Conservation (phyloP, 2,329 filamentous ascomycete genomes). For the Xylaria sp. region DNA sequence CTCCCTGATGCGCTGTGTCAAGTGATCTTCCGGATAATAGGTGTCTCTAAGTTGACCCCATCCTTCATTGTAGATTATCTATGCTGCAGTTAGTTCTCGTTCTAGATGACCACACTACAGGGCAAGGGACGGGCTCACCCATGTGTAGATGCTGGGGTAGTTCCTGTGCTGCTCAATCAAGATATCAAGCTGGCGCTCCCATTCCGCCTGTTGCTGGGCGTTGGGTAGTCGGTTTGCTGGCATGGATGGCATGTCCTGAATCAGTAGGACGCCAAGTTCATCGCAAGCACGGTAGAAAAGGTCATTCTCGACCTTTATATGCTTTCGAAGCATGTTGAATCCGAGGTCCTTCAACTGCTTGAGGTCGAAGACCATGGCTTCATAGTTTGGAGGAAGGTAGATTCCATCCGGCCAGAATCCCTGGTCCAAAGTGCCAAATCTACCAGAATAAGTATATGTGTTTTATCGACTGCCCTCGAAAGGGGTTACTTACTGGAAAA, state of each 20-base stretch:
- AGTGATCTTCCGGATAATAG: constrained; percentile 59
- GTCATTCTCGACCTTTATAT: constrained; percentile 57
- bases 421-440: constrained; percentile 71
- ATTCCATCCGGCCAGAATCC: constrained; percentile 75
- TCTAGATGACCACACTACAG: background rate
- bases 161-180: constrained; percentile 67
- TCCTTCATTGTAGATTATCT: constrained; percentile 72
- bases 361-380: constrained; percentile 72
- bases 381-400: constrained; percentile 66
- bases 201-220: constrained; percentile 56
- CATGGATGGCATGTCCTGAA: constrained; percentile 75
- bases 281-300: constrained; percentile 73
- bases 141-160: constrained; percentile 69
- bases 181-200: constrained; percentile 61
- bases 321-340: constrained; percentile 74
- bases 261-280: constrained; percentile 67
- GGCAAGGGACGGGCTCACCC: constrained; percentile 49
- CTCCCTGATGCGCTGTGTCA: constrained; percentile 60
- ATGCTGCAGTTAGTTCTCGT: constrained; percentile 41
- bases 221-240: constrained; percentile 43
- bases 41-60: constrained; percentile 64
- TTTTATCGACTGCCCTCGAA: background rate
- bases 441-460: background rate
- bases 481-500: constrained; percentile 54
- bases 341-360: constrained; percentile 68